Evolutionary conservation across 2,329 filamentous ascomycete species (phyloP), one percentile per base, ranked within the genome.

Genomic region (Byssoonygena ceratinophila): DNA sequence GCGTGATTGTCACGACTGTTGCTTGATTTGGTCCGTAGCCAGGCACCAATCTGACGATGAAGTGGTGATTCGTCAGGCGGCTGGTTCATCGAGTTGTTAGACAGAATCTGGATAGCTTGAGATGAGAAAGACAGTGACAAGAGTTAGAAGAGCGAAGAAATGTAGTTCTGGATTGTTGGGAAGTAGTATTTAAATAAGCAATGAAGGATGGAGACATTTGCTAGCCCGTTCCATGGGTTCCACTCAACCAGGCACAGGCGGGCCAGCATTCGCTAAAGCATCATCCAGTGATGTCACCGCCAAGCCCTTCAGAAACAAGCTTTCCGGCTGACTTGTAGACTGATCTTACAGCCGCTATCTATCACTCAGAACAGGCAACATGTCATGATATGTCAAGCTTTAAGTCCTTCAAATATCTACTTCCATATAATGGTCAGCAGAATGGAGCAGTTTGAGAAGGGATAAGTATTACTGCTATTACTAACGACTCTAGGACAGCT

Each of bases 61-160:
- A 34, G 43, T 22, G 41, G 43, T 43, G 41, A 23, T 29, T 43
- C 31, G 41, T 23, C 43, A 40, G 34, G 32, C 27, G 50, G 16
- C 27, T 52, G 41, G 36, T 40, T 46, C 50, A 52, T 52, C 50
- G 43, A 40, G 22, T 29, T 39, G 34, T 52, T 25, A 22, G 22
- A 40, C 18, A 20, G 22, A 29, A 16, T 14, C 2, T 34, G 16
- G 18, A 18, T 2, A 29, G n/a, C 6, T 31, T 7, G 41, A 3
- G 8, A 20, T 39, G 18, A 20, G 29, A 34, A 46, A 43, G 39
- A 27, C 22, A 27, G 22, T 11, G 2, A 20, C 4, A 14, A 20
- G 2, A 43, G 16, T 20, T 36, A 20, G n/a, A 20, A 4, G 20
- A 11, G 4, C 6, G 18, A 16, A 16, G 31, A n/a, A 14, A 22